Percentiles rank a stretch among this genome's conserved stretches.
These are phyloP conservation scores for Xerocomellus intermedius DNA, from an alignment of 768 basidiomycete species.

Conservation along the genomic window DNA sequence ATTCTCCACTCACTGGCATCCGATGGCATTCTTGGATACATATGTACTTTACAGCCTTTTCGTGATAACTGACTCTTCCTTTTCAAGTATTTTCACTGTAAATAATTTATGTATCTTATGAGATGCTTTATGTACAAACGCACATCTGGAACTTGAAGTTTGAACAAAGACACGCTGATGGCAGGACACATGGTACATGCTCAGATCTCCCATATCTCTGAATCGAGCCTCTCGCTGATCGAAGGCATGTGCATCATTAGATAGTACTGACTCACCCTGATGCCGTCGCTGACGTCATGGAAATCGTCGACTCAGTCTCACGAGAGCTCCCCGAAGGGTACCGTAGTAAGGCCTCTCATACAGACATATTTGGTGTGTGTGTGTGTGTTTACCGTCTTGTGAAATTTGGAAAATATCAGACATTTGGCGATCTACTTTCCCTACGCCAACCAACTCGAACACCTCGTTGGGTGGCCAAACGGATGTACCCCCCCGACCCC, in stretches of 20 bases:
- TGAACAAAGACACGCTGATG: no score
- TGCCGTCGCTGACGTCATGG: slow-evolving; percentile 1
- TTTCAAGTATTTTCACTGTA: slow-evolving; percentile 22
- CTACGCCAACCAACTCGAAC: no score
- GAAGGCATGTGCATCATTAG: background rate
- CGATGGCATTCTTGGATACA: slow-evolving; percentile 27
- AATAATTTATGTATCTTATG: slow-evolving; percentile 27
- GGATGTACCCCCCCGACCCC: no score
- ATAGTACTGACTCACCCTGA: background rate
- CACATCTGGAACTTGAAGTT: background rate
- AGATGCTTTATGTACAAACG: slow-evolving; percentile 13
- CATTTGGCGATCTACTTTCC: no score
- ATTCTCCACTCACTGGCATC: no score
- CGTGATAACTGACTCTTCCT: slow-evolving; percentile 16
- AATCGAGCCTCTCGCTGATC: background rate
- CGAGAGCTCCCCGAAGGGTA: no score
- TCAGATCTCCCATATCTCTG: no score
- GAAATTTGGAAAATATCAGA: no score
- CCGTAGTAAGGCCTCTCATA: no score
- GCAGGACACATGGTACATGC: slow-evolving; percentile 6
- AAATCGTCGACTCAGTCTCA: background rate
- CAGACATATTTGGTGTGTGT: no score
- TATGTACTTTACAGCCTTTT: slow-evolving; percentile 14
- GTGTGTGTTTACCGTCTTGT: no score
- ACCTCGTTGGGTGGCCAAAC: no score